A percentile compares a stretch with the other conserved stretches of the same genome.
Evolutionary conservation across 2,329 filamentous ascomycete species (phyloP).

Genomic region (Dothiorella sarmentorum): DNA sequence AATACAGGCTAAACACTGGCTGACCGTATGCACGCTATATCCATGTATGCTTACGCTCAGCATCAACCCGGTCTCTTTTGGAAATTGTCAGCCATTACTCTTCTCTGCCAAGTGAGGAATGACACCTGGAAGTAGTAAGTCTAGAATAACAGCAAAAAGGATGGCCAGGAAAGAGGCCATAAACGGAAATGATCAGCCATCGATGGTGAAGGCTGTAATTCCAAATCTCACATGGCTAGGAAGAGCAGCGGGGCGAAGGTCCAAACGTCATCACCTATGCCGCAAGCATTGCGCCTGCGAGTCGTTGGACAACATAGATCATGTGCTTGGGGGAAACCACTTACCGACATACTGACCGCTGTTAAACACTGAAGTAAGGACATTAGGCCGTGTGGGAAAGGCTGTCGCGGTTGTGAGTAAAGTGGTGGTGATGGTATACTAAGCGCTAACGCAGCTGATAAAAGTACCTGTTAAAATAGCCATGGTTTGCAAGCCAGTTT

Average conservation of each 20-base stretch:
- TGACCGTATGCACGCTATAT: too few relatives aligned
- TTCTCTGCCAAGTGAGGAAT: too few relatives aligned
- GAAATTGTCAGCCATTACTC: too few relatives aligned
- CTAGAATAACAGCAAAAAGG: too few relatives aligned
- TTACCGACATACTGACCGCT: background rate
- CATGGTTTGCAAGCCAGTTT: background rate
- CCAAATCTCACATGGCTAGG: constrained; percentile 46
- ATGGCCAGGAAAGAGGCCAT: constrained; percentile 45
- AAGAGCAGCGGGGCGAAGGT: constrained; percentile 36
- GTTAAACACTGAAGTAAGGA: background rate
- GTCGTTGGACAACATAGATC: background rate
- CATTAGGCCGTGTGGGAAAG: background rate
- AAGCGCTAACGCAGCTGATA: background rate
- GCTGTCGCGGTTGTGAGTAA: background rate
- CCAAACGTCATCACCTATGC: constrained; percentile 48
- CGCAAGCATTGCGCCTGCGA: constrained; percentile 39
- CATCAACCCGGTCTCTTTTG: too few relatives aligned
- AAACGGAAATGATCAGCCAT: constrained; percentile 45
- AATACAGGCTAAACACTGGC: too few relatives aligned
- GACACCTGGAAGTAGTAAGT: too few relatives aligned
- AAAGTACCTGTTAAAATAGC: background rate
- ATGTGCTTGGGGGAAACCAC: background rate
- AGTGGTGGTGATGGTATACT: background rate
- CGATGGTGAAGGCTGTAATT: constrained; percentile 47
- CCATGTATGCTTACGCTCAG: too few relatives aligned